phyloP scores from a whole-genome alignment of 2,329 filamentous ascomycete species.

The Ophiocordyceps unilateralis region DNA sequence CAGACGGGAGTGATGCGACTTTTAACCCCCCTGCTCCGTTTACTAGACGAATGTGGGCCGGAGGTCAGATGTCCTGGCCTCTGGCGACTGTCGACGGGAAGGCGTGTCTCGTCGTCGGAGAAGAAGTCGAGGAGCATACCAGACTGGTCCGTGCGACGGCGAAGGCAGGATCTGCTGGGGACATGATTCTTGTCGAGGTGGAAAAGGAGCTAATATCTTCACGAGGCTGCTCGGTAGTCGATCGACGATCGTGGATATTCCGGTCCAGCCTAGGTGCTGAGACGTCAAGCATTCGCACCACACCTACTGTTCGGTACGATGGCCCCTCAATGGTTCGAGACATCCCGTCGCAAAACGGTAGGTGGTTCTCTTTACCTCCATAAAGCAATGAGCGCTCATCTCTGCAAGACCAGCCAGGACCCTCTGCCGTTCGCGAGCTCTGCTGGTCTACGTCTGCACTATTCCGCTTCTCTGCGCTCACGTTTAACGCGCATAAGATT shows the following conservation, averaged over 20 bases:
- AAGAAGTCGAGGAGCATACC: conserved; percentile 38
- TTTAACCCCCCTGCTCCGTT: conserved; percentile 44
- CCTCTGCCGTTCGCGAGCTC: conserved; percentile 12
- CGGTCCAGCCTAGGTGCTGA: conserved; percentile 15
- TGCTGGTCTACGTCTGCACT: conserved; percentile 34
- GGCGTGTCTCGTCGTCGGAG: conserved; percentile 30
- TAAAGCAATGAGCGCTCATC: conserved; percentile 1
- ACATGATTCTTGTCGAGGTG: conserved; percentile 49
- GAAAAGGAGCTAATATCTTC: conserved; percentile 40
- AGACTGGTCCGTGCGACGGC: conserved; percentile 32
- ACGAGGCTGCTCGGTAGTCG: conserved; percentile 32
- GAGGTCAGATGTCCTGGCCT: conserved; percentile 39
- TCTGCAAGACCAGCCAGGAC: conserved; percentile 3
- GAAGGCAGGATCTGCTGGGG: conserved; percentile 36
- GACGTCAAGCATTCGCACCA: background rate
- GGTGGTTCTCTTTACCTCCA: conserved; percentile 2
- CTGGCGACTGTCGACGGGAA: conserved; percentile 8
- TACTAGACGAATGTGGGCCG: conserved; percentile 51
- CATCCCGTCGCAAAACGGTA: conserved; percentile 1
- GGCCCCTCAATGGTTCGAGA: conserved; percentile 12
- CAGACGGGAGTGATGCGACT: conserved; percentile 41
- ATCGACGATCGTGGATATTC: conserved; percentile 35
- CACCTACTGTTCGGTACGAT: conserved; percentile 1
- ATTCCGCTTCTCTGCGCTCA: conserved; percentile 71
- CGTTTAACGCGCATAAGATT: conserved; percentile 74